Conservation (phyloP, 2,329 filamentous ascomycete species). For the Colletotrichum sansevieriae region DNA sequence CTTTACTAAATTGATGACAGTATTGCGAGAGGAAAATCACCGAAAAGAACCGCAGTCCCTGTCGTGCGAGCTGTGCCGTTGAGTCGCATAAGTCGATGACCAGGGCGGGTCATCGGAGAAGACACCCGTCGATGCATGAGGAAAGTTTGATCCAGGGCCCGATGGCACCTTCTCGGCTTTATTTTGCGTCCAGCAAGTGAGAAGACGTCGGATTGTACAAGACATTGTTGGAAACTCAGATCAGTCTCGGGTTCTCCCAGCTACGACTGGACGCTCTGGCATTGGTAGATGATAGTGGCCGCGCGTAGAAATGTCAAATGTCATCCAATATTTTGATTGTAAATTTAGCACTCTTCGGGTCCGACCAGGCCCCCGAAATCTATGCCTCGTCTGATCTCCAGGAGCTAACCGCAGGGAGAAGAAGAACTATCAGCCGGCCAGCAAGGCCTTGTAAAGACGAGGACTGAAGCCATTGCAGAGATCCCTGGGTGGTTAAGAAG, state of each 20-base stretch:
- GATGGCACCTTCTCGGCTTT: neutral
- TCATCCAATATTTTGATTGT: neutral
- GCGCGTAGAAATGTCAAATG: neutral
- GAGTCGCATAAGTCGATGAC: neutral
- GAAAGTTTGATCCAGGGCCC: constrained; percentile 12
- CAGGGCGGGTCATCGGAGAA: neutral
- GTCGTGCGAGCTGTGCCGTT: constrained; percentile 9
- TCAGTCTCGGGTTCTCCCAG: constrained; percentile 1
- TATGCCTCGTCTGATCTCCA: constrained; percentile 7
- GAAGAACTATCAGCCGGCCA: neutral
- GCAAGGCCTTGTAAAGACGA: constrained; percentile 1
- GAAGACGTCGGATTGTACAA: neutral
- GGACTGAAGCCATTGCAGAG: neutral
- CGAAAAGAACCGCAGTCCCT: neutral
- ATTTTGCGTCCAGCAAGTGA: neutral
- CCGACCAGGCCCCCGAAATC: constrained; percentile 2
- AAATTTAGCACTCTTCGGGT: neutral
- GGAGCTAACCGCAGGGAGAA: neutral
- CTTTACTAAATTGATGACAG: neutral
- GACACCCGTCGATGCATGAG: neutral
- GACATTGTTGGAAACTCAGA: neutral
- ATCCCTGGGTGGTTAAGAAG: constrained; percentile 3
- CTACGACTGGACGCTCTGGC: neutral
- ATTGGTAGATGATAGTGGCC: neutral
- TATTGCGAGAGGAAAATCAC: constrained; percentile 10